A percentile compares a stretch with the other conserved stretches of the same genome.
Conservation (phyloP, 2,329 filamentous ascomycete genomes). For the Cercospora brassicicola region DNA sequence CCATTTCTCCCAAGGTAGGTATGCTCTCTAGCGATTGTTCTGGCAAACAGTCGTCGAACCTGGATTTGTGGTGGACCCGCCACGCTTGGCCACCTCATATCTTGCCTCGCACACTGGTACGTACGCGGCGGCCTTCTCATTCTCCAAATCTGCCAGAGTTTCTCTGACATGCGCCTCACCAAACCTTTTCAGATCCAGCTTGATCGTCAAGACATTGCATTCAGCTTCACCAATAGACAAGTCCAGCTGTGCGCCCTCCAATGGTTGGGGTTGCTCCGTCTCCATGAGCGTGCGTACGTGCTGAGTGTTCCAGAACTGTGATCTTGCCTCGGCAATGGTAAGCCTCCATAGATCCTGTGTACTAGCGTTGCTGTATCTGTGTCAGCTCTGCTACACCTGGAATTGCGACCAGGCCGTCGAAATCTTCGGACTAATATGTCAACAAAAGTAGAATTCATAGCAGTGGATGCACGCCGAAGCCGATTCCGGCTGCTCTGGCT, state of each 20-base stretch:
- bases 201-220: neutral
- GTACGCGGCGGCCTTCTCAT: neutral
- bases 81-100: neutral
- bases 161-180: neutral
- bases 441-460: neutral
- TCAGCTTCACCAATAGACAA: neutral
- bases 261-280: too few relatives aligned
- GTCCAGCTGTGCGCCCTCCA: neutral
- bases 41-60: neutral
- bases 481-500: neutral
- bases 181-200: neutral
- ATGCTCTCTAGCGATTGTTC: neutral
- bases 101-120: neutral
- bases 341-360: neutral
- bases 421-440: neutral
- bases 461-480: neutral
- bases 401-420: neutral
- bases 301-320: neutral
- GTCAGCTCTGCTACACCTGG: neutral
- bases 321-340: neutral
- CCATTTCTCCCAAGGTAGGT: neutral
- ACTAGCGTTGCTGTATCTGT: neutral
- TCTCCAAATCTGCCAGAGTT: neutral
- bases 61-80: neutral
- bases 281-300: neutral